Base-by-base conservation (phyloP, 75 land plant genomes). In the Picea glauca region DNA sequence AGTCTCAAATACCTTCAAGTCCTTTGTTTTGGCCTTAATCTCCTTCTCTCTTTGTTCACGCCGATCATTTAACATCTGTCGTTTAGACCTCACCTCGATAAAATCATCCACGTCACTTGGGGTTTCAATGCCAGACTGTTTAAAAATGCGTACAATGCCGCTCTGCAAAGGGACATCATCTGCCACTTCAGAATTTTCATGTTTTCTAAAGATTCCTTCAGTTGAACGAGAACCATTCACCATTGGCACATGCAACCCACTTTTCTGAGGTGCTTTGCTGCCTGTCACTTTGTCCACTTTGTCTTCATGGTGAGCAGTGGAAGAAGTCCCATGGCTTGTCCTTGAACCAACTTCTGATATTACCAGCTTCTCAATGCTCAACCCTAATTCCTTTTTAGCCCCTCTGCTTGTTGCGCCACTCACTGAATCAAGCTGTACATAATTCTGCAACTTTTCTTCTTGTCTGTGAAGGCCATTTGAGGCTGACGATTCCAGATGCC, bases 71-170 rank as follows among this genome's bases (percentile, higher is more conserved):
- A 91, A 80, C 92, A 96, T 91, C 82, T 96, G 95, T 58, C 94
- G 87, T 79, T 94, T 96, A 31, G 98, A 94, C 70, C 90, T 85
- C 14, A 96, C 95, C 81, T 96, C 92, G 76, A 93, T 94, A 82
- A 96, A 96, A 80, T 91, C 98, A 91, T 96, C 95, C 68, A 89
- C 94, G 79, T 94, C 96, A 81, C 88, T 93, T 60, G 85, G 92
- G n/a, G 84, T 79, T 79, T 93, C 96, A 62, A 85, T 88, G n/a
- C 96, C 96, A 80, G 91, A 85, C 75, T 96, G 94, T 78, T 85
- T 81, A 83, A 85, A 93, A 58, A 90, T 88, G 60, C 85, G 88
- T n/a, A 92, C 91, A 78, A 90, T 72, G 15, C 95, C 98, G 79
- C 90, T 90, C 56, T 88, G 91, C 65, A 91, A 79, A 79, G 92